Evolutionary conservation across 2,329 filamentous ascomycete genomes (phyloP), one percentile per base, ranked within the genome.

Genomic region (Cryoendolithus antarcticus): DNA sequence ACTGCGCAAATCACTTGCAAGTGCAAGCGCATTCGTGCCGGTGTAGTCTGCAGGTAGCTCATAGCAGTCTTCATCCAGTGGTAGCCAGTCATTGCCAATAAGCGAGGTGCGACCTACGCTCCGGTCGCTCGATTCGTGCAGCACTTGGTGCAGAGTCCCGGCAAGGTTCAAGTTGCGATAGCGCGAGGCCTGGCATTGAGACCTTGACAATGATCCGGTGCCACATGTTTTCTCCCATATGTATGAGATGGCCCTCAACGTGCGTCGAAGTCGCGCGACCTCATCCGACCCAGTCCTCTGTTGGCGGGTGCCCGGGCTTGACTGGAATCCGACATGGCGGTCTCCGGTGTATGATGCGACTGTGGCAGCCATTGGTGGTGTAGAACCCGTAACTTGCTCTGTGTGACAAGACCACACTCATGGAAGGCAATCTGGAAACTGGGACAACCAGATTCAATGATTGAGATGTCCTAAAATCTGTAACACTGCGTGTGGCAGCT

Each of bases 221-320:
- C 15, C 15, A 19, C 15, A 19, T 19, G 15, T 19, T 19, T 19
- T 19, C 15, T 19, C 15, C 15, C 15, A 19, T 19, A 19, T 19
- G 15, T 19, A 19, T 19, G 15, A 19, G 15, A 19, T 19, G 15
- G 15, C 15, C 15, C 15, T 19, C 15, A 19, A 19, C 15, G 15
- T 19, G 15, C 15, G 15, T 19, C 15, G 15, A 19, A 19, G 15
- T 54, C 49, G 39, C 6, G n/a, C 32, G 24, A 10, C 21, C 29
- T 67, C 63, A 67, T 55, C 60, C 64, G 55, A 64, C 53, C 56
- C 61, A 64, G 55, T 65, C 61, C 49, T 65, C 59, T 49, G 57
- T 53, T 44, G 60, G 60, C 43, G 62, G 61, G 50, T 64, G 55
- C 52, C 60, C 61, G 45, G 59, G 59, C 43, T 59, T 57, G 43